Base-by-base conservation (phyloP, 2,329 filamentous ascomycete genomes). In the Lasiodiplodia sp. region DNA sequence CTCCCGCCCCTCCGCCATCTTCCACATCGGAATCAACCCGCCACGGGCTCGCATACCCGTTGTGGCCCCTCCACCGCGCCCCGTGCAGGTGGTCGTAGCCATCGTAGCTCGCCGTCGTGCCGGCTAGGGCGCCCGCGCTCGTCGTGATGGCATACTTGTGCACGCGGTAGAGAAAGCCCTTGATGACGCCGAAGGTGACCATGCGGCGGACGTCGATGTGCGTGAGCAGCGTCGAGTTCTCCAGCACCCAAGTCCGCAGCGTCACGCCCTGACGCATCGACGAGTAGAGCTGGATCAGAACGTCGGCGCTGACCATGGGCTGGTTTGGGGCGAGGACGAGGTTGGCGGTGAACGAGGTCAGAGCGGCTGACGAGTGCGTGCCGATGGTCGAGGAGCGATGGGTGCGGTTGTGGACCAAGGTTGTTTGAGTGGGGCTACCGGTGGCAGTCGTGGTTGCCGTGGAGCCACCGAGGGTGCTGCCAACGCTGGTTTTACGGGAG, bases 171-270 rank as follows among this genome's bases (percentile, higher is more conserved):
- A 99, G 82, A 73, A 96, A 92, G 18, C 95, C 94, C 81, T 98
- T 98, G 78, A 98, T 97, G 69, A 97, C 87, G 68, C 95, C 96
- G 75, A 98, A 99, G 69, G 97, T 96, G 71, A 98, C 93, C 71
- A 99, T 90, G 34, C 96, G 90, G 14, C 96, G 89, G 67, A 97
- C 89, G 78, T 99, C 96, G 68, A 99, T 89, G 75, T 91, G 90
- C 14, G 86, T 84, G 10, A 97, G 85, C 49, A 92, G 82, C 51
- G 91, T 87, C 72, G 89, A 86, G 78, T 97, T 92, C 38, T 90
- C 85, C 69, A 92, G 86, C 72, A 96, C 89, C 93, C 94, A 98
- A 77, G 95, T 92, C 76, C 91, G 91, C 14, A 98, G 86, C n/a
- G 89, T 92, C 64, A 93, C 88, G 47, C 94, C 93, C 57, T 94